Conservation (phyloP, 495 filamentous ascomycete species). For the Cenococcum geophilum region DNA sequence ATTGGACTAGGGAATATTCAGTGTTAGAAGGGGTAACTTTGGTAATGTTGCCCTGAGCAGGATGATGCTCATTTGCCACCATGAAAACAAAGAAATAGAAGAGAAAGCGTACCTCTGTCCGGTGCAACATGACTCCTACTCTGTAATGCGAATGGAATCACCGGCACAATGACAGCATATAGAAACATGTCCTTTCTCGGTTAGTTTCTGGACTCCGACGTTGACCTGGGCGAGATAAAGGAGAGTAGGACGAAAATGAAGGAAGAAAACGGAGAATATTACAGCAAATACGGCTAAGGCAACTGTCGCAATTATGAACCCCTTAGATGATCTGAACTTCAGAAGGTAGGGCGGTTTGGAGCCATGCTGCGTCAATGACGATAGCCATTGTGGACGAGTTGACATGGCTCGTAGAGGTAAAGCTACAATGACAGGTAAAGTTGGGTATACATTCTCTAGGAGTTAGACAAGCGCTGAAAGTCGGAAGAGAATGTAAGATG, state of each 20-base stretch:
- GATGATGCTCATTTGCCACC: neutral
- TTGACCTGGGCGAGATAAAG: no score
- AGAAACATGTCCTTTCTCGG: conserved; percentile 63
- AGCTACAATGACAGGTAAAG: neutral
- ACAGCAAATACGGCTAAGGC: conserved; percentile 51
- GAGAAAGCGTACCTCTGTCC: conserved; percentile 42
- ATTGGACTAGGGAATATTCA: conserved; percentile 44
- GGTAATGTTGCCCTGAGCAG: neutral
- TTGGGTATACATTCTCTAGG: no score
- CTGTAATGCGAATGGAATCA: conserved; percentile 73
- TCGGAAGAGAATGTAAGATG: no score
- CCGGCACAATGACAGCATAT: conserved; percentile 75
- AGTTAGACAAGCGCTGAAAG: no score
- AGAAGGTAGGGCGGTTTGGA: conserved; percentile 34
- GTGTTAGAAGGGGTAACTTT: conserved; percentile 11
- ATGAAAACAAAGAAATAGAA: neutral
- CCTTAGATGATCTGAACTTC: conserved; percentile 41
- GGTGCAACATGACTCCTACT: conserved; percentile 52
- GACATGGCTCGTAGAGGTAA: neutral
- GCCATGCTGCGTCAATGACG: conserved; percentile 26
- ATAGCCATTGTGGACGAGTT: conserved; percentile 20
- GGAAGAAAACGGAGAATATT: conserved; percentile 20
- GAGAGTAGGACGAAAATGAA: no score
- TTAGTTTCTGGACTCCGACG: neutral
- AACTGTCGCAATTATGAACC: conserved; percentile 49